These are phyloP conservation scores for Camellia japonica DNA, from an alignment of 148 eudicot species.

Conservation along the genomic window DNA sequence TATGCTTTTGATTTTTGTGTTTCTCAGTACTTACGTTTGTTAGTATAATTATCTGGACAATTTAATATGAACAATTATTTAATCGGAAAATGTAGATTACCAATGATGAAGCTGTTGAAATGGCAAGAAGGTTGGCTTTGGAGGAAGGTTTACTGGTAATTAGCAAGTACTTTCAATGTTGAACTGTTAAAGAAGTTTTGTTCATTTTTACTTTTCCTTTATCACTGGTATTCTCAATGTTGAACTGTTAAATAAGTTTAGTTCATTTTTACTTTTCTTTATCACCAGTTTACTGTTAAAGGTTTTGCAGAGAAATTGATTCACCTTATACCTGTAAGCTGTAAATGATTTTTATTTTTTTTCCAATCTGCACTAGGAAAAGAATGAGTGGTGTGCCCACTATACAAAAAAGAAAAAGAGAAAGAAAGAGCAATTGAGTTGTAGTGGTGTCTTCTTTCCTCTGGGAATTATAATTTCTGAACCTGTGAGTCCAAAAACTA, in stretches of 20 bases:
- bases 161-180: neutral
- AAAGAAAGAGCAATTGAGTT: too few species aligned
- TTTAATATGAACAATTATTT: neutral
- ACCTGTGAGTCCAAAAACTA: too few species aligned
- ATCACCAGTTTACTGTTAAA: too few species aligned
- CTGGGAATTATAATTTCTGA: too few species aligned
- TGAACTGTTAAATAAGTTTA: too few species aligned
- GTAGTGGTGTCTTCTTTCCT: too few species aligned
- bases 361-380: too few species aligned
- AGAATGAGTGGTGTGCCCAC: too few species aligned
- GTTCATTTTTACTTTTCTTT: too few species aligned
- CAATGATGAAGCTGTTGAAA: constrained; percentile 58
- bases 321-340: neutral
- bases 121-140: constrained; percentile 66
- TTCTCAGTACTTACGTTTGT: too few species aligned
- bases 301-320: neutral
- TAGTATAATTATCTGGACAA: neutral
- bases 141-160: constrained; percentile 78
- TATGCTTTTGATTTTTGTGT: neutral
- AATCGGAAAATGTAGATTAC: constrained; percentile 39
- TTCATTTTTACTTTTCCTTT: neutral
- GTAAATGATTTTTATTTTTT: too few species aligned
- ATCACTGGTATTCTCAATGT: neutral
- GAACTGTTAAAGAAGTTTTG: neutral
- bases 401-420: too few species aligned